Evolutionary conservation across 2,329 filamentous ascomycete genomes (phyloP).

Genomic region (Teratosphaeria viscida): DNA sequence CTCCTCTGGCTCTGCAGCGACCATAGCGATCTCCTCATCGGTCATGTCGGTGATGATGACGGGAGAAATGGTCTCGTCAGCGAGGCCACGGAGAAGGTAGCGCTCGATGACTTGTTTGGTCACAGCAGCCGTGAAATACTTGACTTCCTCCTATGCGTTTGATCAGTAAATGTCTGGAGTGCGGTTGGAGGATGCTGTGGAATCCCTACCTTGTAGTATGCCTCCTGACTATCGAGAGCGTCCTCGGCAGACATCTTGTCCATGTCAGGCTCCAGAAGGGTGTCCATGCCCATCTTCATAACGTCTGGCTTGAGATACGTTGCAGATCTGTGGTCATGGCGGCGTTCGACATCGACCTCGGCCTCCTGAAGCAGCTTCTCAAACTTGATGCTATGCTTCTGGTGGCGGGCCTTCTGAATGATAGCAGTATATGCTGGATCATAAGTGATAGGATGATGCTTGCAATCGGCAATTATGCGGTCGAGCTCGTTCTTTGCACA

Average conservation of each 20-base stretch:
- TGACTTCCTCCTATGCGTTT: slow-evolving; percentile 21
- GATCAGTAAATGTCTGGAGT: not conserved
- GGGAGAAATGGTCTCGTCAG: slow-evolving; percentile 22
- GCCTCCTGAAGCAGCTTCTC: slow-evolving; percentile 5
- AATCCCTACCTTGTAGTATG: slow-evolving; percentile 27
- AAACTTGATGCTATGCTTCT: slow-evolving; percentile 8
- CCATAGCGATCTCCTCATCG: slow-evolving; percentile 24
- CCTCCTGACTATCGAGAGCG: slow-evolving; percentile 26
- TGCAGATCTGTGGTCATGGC: not conserved
- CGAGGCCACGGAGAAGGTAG: slow-evolving; percentile 24
- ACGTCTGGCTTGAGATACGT: slow-evolving; percentile 1
- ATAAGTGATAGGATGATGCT: slow-evolving; percentile 28
- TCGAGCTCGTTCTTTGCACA: slow-evolving; percentile 31
- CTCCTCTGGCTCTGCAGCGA: slow-evolving; percentile 27
- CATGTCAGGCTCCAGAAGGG: slow-evolving; percentile 20
- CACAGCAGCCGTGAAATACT: slow-evolving; percentile 27
- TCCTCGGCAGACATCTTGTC: slow-evolving; percentile 25
- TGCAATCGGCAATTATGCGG: slow-evolving; percentile 39
- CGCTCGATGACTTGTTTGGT: slow-evolving; percentile 31
- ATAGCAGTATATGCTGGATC: slow-evolving; percentile 29
- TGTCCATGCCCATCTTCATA: slow-evolving; percentile 23
- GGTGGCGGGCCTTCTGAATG: slow-evolving; percentile 22
- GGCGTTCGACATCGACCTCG: slow-evolving; percentile 1
- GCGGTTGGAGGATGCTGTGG: not conserved
- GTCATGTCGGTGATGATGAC: slow-evolving; percentile 20